Conservation (phyloP, 345 rosid genomes). For the Luvunga scandens region DNA sequence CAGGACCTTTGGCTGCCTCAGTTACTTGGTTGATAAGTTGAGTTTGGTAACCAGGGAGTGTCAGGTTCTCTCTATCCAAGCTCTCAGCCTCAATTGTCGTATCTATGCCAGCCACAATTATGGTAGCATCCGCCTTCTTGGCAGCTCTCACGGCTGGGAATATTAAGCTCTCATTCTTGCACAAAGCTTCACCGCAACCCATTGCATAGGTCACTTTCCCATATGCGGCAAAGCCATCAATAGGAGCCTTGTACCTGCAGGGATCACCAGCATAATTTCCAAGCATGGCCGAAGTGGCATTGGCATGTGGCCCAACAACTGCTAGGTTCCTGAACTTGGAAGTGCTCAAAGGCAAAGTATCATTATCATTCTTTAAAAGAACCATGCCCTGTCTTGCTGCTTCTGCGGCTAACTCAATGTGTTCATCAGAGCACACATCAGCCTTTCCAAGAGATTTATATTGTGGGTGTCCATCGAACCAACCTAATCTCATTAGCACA, state of each 20-base stretch:
- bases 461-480: constrained; percentile 51
- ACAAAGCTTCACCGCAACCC: constrained; percentile 52
- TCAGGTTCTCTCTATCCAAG: constrained; percentile 44
- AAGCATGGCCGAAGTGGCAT: constrained; percentile 49
- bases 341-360: constrained; percentile 31
- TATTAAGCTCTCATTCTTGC: constrained; percentile 34
- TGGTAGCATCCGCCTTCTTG: constrained; percentile 43
- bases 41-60: constrained; percentile 55
- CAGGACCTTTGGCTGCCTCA: constrained; percentile 42
- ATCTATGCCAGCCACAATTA: constrained; percentile 47
- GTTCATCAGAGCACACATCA: constrained; percentile 31
- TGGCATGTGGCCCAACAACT: constrained; percentile 52
- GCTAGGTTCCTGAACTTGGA: constrained; percentile 28
- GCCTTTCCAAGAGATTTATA: constrained; percentile 30
- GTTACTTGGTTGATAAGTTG: constrained; percentile 47
- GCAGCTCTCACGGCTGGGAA: constrained; percentile 34
- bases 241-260: constrained; percentile 37
- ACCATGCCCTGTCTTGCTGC: constrained; percentile 62
- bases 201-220: constrained; percentile 24
- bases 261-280: constrained; percentile 74
- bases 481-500: constrained; percentile 65
- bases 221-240: constrained; percentile 39
- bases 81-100: constrained; percentile 50
- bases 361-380: constrained; percentile 43
- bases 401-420: constrained; percentile 45